phyloP scores from a whole-genome alignment of 2,329 filamentous ascomycete species.

The Fusarium metavorans region DNA sequence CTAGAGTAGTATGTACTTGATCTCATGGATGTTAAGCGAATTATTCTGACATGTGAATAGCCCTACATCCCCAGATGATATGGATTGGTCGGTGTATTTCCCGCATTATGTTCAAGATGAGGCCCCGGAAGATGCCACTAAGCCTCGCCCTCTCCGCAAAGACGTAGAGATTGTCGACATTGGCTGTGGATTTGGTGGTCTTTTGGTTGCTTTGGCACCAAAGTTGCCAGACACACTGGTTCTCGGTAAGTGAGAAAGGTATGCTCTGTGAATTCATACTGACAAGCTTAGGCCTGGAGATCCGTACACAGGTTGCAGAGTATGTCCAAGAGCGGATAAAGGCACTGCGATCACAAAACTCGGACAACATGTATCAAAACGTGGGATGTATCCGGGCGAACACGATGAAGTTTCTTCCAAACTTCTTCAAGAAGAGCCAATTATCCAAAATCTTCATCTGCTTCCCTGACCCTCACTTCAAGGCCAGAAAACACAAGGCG shows the following conservation, averaged over 20 bases:
- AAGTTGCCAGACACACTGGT: slow-evolving; percentile 85
- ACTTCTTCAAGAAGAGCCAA: slow-evolving; percentile 88
- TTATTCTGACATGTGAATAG: slow-evolving; percentile 59
- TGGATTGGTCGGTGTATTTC: slow-evolving; percentile 92
- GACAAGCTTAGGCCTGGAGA: slow-evolving; percentile 79
- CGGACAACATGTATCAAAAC: slow-evolving; percentile 78
- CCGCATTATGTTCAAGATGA: slow-evolving; percentile 74
- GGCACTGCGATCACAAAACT: slow-evolving; percentile 78
- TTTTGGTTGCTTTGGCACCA: slow-evolving; percentile 87
- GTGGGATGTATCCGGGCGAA: slow-evolving; percentile 91
- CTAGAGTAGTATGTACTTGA: slow-evolving; percentile 77
- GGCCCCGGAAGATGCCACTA: slow-evolving; percentile 44
- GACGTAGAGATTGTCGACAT: slow-evolving; percentile 95
- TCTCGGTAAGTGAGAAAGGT: slow-evolving; percentile 69
- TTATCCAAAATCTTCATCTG: slow-evolving; percentile 95
- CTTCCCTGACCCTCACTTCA: slow-evolving; percentile 99
- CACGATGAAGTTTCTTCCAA: slow-evolving; percentile 99
- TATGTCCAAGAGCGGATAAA: slow-evolving; percentile 90
- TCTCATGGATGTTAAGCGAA: background rate
- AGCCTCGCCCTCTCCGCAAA: slow-evolving; percentile 56
- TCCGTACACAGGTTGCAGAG: slow-evolving; percentile 88
- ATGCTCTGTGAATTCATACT: background rate
- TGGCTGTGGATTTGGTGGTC: slow-evolving; percentile 94
- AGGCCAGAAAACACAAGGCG: slow-evolving; percentile 96
- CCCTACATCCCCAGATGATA: slow-evolving; percentile 80